Conservation (phyloP, 768 basidiomycete genomes). For the Mycena haematopus region DNA sequence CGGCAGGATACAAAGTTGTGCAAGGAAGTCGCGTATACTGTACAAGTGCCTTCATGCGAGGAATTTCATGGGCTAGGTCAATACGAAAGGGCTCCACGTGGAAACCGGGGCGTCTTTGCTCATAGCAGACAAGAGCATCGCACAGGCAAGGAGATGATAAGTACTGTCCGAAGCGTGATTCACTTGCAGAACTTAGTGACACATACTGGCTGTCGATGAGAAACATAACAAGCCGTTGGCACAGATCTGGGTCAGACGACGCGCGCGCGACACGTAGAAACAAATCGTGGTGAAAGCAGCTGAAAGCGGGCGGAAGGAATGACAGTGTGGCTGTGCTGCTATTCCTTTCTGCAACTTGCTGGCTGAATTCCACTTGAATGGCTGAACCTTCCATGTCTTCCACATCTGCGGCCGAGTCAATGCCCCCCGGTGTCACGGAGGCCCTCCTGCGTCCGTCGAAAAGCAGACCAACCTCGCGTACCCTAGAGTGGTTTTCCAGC, state of each 20-base stretch:
- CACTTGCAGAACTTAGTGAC: too few species aligned
- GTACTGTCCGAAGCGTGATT: too few species aligned
- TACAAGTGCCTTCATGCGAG: constrained; percentile 6
- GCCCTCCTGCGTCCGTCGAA: constrained; percentile 52
- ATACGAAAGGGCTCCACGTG: constrained; percentile 12
- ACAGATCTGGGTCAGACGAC: background rate
- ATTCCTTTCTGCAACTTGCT: background rate
- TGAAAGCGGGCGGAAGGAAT: background rate
- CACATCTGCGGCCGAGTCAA: background rate
- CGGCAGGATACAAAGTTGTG: constrained; percentile 8
- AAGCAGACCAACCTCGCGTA: constrained; percentile 42
- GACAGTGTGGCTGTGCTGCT: background rate
- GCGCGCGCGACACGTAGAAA: background rate
- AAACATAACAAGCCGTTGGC: background rate
- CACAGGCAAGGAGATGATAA: background rate
- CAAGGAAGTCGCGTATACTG: constrained; percentile 8
- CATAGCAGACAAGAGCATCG: background rate
- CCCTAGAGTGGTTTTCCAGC: constrained; percentile 49
- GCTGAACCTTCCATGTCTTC: constrained; percentile 6
- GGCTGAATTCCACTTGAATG: background rate
- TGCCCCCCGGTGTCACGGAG: constrained; percentile 57
- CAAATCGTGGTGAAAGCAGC: background rate
- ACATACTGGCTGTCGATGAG: background rate
- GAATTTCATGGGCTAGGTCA: background rate
- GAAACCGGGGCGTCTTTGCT: background rate